Evolutionary conservation across 2,329 filamentous ascomycete species (phyloP), one percentile per base, ranked within the genome.

Genomic region (Cytospora leucostoma): DNA sequence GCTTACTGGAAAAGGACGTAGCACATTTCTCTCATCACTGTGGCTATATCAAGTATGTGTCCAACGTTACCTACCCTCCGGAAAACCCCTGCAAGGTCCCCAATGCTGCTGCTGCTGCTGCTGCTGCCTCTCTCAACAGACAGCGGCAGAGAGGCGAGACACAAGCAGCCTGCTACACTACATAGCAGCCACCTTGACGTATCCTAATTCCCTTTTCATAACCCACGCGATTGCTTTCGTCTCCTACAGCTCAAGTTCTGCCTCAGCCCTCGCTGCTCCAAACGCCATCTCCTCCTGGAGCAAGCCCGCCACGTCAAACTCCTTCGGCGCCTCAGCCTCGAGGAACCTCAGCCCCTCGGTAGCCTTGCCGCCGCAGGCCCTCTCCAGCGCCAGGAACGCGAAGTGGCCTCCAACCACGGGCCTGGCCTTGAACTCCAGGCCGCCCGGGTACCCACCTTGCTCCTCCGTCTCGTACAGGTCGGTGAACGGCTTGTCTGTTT

Each of bases 341-440:
- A 85, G 70, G 67, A 83, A 84, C 35, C 70, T 70, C 63, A 91
- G 75, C 0, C 82, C 86, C 21, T 83, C 78, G 68, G 84, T 79
- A 3, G 88, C 89, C 67, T 81, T 82, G 2, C 91, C 91, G 2
- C 84, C 88, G 77, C 92, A 96, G 32, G 91, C 91, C 70, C 89
- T 83, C 76, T 92, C 88, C 53, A 96, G 77, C n/a, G 91, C 89
- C 72, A 96, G 78, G 72, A 93, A 92, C 2, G 91, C 89, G 80
- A 95, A 96, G 77, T 95, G 91, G 0, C 90, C 92, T 15, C 92
- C 92, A 17, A 94, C 87, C 5, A 96, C 92, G 1, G 92, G 92
- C 50, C 92, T 79, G 1, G 92, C 92, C 76, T 90, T 92, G 79
- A 96, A 96, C 60, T 83, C 82, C 15, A 88, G 84, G 0, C 87